Percentiles rank a stretch among this genome's conserved stretches.
These are phyloP conservation scores for Paramecium pentaurelia DNA, from an alignment of 73 alveolate species.

Conservation along the genomic window DNA sequence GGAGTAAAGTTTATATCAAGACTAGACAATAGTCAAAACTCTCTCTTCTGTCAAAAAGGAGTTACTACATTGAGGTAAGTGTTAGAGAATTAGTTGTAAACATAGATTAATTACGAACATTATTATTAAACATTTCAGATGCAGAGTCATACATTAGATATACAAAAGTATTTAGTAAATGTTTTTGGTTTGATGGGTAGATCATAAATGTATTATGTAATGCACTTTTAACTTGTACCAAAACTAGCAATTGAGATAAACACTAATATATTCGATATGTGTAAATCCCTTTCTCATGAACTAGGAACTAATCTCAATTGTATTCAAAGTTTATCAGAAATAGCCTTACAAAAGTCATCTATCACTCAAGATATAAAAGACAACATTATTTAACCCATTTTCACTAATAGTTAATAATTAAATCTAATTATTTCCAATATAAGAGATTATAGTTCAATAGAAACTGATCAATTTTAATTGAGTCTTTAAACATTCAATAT, in stretches of 20 bases:
- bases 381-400: neutral
- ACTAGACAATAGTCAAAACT: neutral
- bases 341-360: neutral
- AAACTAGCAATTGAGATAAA: neutral
- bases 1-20: neutral
- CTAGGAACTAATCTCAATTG: slow-evolving; percentile 26
- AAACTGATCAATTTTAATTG: neutral
- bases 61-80: neutral
- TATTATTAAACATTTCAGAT: neutral
- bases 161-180: neutral
- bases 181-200: neutral
- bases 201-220: neutral
- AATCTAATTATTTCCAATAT: neutral
- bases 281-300: slow-evolving; percentile 40
- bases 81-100: neutral
- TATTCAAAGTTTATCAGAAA: neutral
- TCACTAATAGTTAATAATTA: neutral
- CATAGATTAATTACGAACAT: neutral
- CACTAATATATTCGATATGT: neutral
- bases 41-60: neutral
- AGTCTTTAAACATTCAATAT: neutral
- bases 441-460: neutral
- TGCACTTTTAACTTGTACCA: neutral
- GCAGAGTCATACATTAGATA: neutral
- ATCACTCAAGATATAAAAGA: neutral